Evolutionary conservation across 2,329 filamentous ascomycete species (phyloP), one percentile per base, ranked within the genome.

Genomic region (Cladophialophora bantiana): DNA sequence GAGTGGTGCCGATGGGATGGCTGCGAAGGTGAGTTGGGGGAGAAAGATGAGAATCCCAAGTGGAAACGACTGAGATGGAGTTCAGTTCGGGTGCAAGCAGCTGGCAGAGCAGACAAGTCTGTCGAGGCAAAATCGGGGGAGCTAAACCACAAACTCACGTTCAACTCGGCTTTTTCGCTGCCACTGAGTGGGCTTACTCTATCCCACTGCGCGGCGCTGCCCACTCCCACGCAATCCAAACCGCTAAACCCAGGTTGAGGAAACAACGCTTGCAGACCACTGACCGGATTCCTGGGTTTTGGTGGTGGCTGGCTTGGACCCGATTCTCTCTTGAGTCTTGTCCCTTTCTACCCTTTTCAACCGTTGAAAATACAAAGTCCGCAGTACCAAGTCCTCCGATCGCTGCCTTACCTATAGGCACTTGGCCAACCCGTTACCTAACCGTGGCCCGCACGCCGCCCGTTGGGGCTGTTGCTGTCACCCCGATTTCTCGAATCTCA

Each of bases 1-100:
- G 58, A 64, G 65, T 62, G 64, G 68, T 67, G 65, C 74, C 73
- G 75, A 73, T 73, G 74, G 75, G 75, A 73, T 73, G 74, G 75
- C 71, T 74, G 74, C 73, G 72, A 71, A 65, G 26, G 36, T 34
- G 52, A 56, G 50, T 38, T 45, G 52, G 53, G 69, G 69, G 71
- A 73, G 68, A 68, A 68, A 70, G 66, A 68, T 67, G 70, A 62
- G 68, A 67, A 26, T 50, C 45, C 45, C 45, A 50, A 31, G 45
- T 50, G 45, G 64, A 64, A 67, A 50, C 67, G 60, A 67, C 67
- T 63, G 59, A 72, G 72, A 73, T 74, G 74, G 75, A 73, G 68
- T 62, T 48, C 36, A 62, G 36, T 62, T 55, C 40, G 50, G 60
- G 50, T 62, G 42, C 45, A 50, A 50, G 45, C 45, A 50, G 60